Evolutionary conservation across 1,284 basidiomycete species (phyloP).

Genomic region (Puccinia horiana): DNA sequence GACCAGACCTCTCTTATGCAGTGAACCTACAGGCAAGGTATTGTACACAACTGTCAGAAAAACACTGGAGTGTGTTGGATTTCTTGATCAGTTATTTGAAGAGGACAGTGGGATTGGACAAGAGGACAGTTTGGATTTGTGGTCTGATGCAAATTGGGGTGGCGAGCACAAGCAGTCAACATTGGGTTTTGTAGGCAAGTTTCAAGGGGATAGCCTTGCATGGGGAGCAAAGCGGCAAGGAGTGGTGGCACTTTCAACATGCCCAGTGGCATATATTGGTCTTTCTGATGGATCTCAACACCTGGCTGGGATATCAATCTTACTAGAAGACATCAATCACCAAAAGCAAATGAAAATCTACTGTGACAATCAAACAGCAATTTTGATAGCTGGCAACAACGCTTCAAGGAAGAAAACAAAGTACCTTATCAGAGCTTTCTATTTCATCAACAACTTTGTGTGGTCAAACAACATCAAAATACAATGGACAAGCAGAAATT

Average conservation of each 20-base stretch:
- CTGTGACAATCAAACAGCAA: slow-evolving; percentile 2
- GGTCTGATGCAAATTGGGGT: slow-evolving; percentile 22
- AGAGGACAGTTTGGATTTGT: neutral
- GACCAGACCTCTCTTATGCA: neutral
- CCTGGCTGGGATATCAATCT: neutral
- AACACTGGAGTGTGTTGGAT: neutral
- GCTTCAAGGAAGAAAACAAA: neutral
- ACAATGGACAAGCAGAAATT: neutral
- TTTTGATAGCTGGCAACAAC: neutral
- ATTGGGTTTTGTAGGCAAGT: neutral
- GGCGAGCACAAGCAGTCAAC: neutral
- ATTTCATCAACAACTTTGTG: neutral
- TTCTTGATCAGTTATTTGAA: neutral
- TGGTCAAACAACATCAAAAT: neutral
- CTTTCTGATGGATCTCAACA: neutral
- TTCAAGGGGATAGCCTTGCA: neutral
- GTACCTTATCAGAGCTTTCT: neutral
- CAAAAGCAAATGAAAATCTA: neutral
- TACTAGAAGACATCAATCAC: too few relatives aligned
- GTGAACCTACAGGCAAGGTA: neutral
- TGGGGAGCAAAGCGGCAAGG: neutral
- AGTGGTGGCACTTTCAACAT: neutral
- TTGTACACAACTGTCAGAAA: neutral
- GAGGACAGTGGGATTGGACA: neutral
- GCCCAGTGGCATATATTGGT: neutral